A percentile compares a stretch with the other conserved stretches of the same genome.
Evolutionary conservation across 768 basidiomycete genomes (phyloP).

Genomic region (button mushroom (Agaricus bisporus)): DNA sequence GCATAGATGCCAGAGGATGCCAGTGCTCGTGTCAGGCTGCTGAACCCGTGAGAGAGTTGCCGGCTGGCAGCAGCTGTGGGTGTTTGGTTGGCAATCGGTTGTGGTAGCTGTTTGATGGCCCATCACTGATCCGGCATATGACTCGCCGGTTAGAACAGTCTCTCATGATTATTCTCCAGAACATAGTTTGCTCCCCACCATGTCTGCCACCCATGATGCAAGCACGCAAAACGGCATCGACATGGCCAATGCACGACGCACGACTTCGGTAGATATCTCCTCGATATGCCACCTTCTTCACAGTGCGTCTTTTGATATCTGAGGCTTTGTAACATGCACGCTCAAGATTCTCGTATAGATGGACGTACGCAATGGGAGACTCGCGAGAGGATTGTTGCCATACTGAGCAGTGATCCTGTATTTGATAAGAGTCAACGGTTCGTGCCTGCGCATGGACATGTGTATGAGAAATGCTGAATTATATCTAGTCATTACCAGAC

Average conservation of each 20-base stretch:
- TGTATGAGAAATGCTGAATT: background rate
- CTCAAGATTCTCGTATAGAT: constrained; percentile 26
- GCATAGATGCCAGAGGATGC: too few relatives aligned
- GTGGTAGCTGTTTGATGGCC: too few relatives aligned
- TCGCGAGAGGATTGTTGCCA: constrained; percentile 33
- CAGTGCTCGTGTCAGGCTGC: too few relatives aligned
- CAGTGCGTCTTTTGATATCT: constrained; percentile 27
- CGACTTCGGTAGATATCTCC: constrained; percentile 34
- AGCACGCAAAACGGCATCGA: constrained; percentile 46
- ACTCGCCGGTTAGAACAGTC: too few relatives aligned
- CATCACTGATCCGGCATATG: too few relatives aligned
- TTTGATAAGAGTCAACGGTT: constrained; percentile 59
- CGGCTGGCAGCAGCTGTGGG: too few relatives aligned
- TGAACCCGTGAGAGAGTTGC: too few relatives aligned
- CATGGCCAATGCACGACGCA: constrained; percentile 43
- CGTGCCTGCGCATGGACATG: background rate
- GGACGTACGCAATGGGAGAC: constrained; percentile 44
- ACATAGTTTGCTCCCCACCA: background rate
- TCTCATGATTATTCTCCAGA: too few relatives aligned
- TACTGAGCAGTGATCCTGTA: constrained; percentile 47
- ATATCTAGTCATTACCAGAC: constrained; percentile 46
- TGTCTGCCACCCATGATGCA: constrained; percentile 22
- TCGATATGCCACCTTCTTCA: constrained; percentile 44
- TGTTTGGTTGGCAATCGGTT: too few relatives aligned
- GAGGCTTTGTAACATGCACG: background rate